Evolutionary conservation across 345 rosid genomes (phyloP).

Genomic region (Murraya koenigii): DNA sequence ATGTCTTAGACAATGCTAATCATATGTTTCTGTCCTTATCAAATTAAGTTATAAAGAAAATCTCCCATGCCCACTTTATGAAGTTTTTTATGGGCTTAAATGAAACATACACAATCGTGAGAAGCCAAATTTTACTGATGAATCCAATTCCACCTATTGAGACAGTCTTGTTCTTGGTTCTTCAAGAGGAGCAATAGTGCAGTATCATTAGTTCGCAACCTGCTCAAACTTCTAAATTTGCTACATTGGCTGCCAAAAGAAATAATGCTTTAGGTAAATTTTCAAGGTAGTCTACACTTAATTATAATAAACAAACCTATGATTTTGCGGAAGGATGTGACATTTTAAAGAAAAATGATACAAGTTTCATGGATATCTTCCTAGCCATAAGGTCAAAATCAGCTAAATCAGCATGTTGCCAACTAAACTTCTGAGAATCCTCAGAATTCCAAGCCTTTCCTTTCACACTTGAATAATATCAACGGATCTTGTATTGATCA

Average conservation of each 20-base stretch:
- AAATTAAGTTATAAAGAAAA: too few relatives aligned
- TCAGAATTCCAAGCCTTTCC: neutral
- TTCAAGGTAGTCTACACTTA: neutral
- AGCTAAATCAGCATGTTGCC: neutral
- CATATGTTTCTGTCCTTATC: too few relatives aligned
- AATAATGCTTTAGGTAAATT: neutral
- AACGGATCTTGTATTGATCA: too few relatives aligned
- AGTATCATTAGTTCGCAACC: too few relatives aligned
- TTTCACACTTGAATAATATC: neutral
- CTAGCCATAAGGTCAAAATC: neutral
- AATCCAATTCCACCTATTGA: neutral
- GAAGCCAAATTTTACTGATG: too few relatives aligned
- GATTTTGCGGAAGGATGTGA: neutral
- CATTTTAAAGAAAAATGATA: neutral
- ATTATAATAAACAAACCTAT: neutral
- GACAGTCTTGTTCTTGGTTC: neutral
- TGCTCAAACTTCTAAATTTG: too few relatives aligned
- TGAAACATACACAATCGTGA: neutral
- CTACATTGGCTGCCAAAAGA: neutral
- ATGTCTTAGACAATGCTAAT: too few relatives aligned
- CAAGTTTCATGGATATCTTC: neutral
- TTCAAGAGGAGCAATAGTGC: neutral
- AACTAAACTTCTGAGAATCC: neutral
- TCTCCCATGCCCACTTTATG: too few relatives aligned
- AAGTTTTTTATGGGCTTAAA: neutral